Conservation (phyloP, 129 eudicot genomes). For the Tagetes erecta region DNA sequence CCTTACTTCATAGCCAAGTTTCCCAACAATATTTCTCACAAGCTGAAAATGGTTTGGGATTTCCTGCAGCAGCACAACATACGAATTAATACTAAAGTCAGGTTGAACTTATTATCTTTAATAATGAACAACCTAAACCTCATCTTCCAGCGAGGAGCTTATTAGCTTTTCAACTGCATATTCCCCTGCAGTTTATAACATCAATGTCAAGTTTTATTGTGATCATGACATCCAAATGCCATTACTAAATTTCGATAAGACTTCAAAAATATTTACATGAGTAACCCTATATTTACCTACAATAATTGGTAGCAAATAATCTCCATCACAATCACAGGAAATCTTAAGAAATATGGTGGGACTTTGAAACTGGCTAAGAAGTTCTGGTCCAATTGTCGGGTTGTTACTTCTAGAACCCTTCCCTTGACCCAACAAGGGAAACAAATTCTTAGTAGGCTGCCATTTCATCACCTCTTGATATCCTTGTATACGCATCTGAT, state of each 20-base stretch:
- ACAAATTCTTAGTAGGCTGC: constrained; percentile 36
- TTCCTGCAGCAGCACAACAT: constrained; percentile 48
- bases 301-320: constrained; percentile 68
- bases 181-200: constrained; percentile 52
- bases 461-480: constrained; percentile 53
- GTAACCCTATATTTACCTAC: constrained; percentile 48
- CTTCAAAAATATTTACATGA: not conserved
- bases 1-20: constrained; percentile 67
- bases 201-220: constrained; percentile 5
- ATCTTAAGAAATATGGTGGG: constrained; percentile 80
- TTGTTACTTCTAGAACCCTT: constrained; percentile 41
- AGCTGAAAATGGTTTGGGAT: constrained; percentile 61
- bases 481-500: constrained; percentile 61
- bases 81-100: constrained; percentile 18
- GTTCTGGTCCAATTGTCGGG: constrained; percentile 46
- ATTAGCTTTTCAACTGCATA: constrained; percentile 66
- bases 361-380: constrained; percentile 57
- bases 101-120: constrained; percentile 2
- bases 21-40: constrained; percentile 44
- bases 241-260: not conserved
- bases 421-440: constrained; percentile 44
- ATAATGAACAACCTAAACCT: constrained; percentile 36
- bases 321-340: constrained; percentile 79
- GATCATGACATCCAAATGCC: constrained; percentile 19
- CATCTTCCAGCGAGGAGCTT: constrained; percentile 57